These are phyloP conservation scores for Monosporascus sp. DNA, from an alignment of 2,329 filamentous ascomycete species.

Conservation along the genomic window DNA sequence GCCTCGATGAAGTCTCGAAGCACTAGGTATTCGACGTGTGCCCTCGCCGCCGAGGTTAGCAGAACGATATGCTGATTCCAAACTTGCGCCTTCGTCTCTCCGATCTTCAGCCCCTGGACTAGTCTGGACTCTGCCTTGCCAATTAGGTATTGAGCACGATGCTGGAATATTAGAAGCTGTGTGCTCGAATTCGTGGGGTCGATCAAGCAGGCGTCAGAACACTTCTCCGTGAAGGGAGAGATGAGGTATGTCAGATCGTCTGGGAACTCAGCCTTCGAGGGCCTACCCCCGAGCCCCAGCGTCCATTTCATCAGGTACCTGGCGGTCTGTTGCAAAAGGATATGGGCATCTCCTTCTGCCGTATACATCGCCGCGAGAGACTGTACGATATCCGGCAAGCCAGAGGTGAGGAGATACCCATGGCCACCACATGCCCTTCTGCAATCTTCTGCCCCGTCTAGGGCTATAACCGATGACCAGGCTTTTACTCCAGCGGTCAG, in stretches of 20 bases:
- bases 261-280: neutral
- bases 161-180: constrained; percentile 19
- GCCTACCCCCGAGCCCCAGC: neutral
- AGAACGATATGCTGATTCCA: constrained; percentile 25
- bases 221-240: neutral
- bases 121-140: constrained; percentile 3
- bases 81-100: constrained; percentile 9
- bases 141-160: constrained; percentile 16
- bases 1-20: constrained; percentile 14
- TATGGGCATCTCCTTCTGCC: constrained; percentile 36
- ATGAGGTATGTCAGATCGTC: neutral
- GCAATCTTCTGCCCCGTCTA: constrained; percentile 27
- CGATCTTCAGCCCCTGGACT: constrained; percentile 2
- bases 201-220: constrained; percentile 8
- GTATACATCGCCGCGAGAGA: constrained; percentile 22
- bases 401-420: constrained; percentile 29
- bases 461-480: constrained; percentile 19
- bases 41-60: constrained; percentile 19
- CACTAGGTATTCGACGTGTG: constrained; percentile 22
- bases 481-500: constrained; percentile 24
- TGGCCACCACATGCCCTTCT: constrained; percentile 33
- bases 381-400: constrained; percentile 25
- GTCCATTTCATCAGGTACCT: constrained; percentile 24
- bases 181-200: constrained; percentile 13
- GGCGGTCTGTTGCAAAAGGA: constrained; percentile 33